phyloP scores from a whole-genome alignment of 768 basidiomycete genomes.

The Cubamyces lactineus region DNA sequence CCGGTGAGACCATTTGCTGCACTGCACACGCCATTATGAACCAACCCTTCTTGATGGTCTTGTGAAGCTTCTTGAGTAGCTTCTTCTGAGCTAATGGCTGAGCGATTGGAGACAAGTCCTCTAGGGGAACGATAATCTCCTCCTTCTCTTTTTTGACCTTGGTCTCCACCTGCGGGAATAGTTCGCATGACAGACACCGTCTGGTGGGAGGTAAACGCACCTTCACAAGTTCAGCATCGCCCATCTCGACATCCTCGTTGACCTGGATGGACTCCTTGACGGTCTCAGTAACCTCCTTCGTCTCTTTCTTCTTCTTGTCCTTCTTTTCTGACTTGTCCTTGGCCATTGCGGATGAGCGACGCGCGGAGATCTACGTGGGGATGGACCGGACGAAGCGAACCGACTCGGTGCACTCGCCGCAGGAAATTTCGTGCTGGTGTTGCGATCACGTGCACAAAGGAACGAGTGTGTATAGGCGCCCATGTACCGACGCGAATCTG shows the following conservation, averaged over 20 bases:
- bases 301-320: slow-evolving; percentile 65
- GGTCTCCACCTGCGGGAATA: slow-evolving; percentile 46
- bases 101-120: slow-evolving; percentile 93
- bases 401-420: neutral
- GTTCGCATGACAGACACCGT: slow-evolving; percentile 15
- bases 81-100: slow-evolving; percentile 93
- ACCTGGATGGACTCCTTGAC: slow-evolving; percentile 32
- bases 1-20: slow-evolving; percentile 4
- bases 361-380: neutral
- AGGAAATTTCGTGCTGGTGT: slow-evolving; percentile 6
- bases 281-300: slow-evolving; percentile 35
- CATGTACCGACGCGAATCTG: neutral
- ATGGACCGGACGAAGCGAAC: slow-evolving; percentile 1
- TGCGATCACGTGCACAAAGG: slow-evolving; percentile 8
- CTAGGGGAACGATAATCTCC: slow-evolving; percentile 67
- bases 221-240: slow-evolving; percentile 41
- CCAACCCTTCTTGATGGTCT: slow-evolving; percentile 89
- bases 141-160: slow-evolving; percentile 69
- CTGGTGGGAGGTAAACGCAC: slow-evolving; percentile 28
- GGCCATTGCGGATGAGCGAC: slow-evolving; percentile 43
- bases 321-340: slow-evolving; percentile 82
- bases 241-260: slow-evolving; percentile 53
- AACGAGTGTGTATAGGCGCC: neutral
- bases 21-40: neutral
- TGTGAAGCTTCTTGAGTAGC: slow-evolving; percentile 91